Evolutionary conservation across 768 basidiomycete species (phyloP).

Genomic region (Mycena latifolia): DNA sequence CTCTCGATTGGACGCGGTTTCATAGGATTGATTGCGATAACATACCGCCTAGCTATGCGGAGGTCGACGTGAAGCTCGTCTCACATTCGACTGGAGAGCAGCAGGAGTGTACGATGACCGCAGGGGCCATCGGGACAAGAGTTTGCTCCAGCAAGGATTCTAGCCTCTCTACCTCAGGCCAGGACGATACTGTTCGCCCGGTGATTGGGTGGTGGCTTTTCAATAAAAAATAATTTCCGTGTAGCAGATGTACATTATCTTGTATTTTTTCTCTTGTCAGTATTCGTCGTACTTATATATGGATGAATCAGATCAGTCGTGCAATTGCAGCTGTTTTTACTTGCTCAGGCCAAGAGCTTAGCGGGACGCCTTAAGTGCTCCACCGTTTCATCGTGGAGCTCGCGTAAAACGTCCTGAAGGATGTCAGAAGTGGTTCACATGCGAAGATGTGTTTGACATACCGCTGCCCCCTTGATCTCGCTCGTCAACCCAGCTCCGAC

Average conservation of each 20-base stretch:
- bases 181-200: slow-evolving; percentile 13
- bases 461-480: slow-evolving; percentile 41
- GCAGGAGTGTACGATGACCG: neutral
- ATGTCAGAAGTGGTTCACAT: neutral
- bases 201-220: slow-evolving; percentile 17
- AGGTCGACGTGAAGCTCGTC: neutral
- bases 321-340: too few species aligned
- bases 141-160: neutral
- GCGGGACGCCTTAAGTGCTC: neutral
- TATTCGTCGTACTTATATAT: too few species aligned
- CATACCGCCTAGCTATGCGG: neutral
- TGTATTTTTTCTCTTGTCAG: too few species aligned
- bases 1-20: neutral
- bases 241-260: too few species aligned
- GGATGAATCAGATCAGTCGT: too few species aligned
- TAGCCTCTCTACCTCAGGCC: neutral
- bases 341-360: neutral
- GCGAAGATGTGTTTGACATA: neutral
- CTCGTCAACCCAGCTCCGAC: slow-evolving; percentile 50
- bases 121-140: slow-evolving; percentile 13
- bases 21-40: slow-evolving; percentile 3
- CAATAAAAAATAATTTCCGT: too few species aligned
- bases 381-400: slow-evolving; percentile 17
- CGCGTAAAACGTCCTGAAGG: slow-evolving; percentile 20
- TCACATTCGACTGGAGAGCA: neutral